phyloP scores from a whole-genome alignment of 768 basidiomycete species.

The Lentinula aciculospora region DNA sequence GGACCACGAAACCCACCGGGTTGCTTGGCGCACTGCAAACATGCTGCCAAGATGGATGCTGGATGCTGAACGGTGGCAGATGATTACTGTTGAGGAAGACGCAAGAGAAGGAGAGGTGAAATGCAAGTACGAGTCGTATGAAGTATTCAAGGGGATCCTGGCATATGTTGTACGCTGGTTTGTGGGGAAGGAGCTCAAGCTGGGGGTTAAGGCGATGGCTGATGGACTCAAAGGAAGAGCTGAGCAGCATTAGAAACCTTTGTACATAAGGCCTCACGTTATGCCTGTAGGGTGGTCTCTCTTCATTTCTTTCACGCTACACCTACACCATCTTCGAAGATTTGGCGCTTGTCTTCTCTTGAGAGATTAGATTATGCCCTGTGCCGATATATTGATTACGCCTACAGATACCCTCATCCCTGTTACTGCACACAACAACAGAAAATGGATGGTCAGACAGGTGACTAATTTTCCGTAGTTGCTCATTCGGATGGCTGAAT shows the following conservation, averaged over 20 bases:
- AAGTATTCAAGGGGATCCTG: slow-evolving; percentile 51
- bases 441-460: too few species aligned
- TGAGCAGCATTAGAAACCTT: slow-evolving; percentile 28
- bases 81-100: slow-evolving; percentile 39
- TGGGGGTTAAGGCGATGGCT: slow-evolving; percentile 49
- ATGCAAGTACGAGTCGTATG: slow-evolving; percentile 60
- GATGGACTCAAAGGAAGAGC: slow-evolving; percentile 48
- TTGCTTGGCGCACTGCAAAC: slow-evolving; percentile 46
- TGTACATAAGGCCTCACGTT: too few species aligned
- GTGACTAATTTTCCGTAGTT: too few species aligned
- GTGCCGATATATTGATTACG: too few species aligned
- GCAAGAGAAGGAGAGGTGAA: slow-evolving; percentile 28
- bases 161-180: slow-evolving; percentile 49
- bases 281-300: too few species aligned
- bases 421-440: too few species aligned
- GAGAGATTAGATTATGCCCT: too few species aligned
- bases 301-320: too few species aligned
- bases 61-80: slow-evolving; percentile 58
- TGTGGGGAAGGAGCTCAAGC: slow-evolving; percentile 33
- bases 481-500: too few species aligned
- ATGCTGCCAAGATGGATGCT: slow-evolving; percentile 42
- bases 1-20: slow-evolving; percentile 48
- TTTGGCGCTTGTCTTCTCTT: too few species aligned
- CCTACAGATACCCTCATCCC: too few species aligned
- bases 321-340: too few species aligned